Percentiles rank a stretch among this genome's conserved stretches.
These are phyloP conservation scores for Diaporthe citrichinensis DNA, from an alignment of 2,329 filamentous ascomycete species.

Conservation along the genomic window DNA sequence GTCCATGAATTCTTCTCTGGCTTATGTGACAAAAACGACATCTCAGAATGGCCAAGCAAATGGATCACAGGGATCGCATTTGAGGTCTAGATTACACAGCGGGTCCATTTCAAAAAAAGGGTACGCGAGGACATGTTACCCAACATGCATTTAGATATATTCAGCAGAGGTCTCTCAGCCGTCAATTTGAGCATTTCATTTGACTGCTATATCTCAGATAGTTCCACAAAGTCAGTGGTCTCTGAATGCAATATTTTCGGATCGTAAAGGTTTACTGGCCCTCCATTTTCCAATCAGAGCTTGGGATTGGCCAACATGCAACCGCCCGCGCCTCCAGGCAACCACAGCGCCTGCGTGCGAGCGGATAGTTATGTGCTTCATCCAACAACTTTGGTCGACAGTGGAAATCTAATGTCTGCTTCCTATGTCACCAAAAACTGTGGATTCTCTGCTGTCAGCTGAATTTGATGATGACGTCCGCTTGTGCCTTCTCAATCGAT, in stretches of 20 bases:
- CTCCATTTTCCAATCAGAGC: background rate
- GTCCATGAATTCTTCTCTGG: background rate
- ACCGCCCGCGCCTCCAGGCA: background rate
- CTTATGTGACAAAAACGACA: background rate
- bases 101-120: too few relatives aligned
- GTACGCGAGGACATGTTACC: too few relatives aligned
- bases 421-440: background rate
- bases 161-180: too few relatives aligned
- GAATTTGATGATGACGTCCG: background rate
- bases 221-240: background rate
- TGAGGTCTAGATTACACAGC: too few relatives aligned
- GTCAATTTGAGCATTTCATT: too few relatives aligned
- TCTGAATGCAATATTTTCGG: background rate
- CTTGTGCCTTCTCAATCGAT: background rate
- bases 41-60: background rate
- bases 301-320: background rate
- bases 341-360: background rate
- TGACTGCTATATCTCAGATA: background rate
- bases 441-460: too few relatives aligned
- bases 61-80: background rate
- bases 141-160: too few relatives aligned
- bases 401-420: background rate
- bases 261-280: background rate
- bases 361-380: background rate
- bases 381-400: background rate